Base-by-base conservation (phyloP, 2,329 filamentous ascomycete species). In the Fusarium dlaminii region DNA sequence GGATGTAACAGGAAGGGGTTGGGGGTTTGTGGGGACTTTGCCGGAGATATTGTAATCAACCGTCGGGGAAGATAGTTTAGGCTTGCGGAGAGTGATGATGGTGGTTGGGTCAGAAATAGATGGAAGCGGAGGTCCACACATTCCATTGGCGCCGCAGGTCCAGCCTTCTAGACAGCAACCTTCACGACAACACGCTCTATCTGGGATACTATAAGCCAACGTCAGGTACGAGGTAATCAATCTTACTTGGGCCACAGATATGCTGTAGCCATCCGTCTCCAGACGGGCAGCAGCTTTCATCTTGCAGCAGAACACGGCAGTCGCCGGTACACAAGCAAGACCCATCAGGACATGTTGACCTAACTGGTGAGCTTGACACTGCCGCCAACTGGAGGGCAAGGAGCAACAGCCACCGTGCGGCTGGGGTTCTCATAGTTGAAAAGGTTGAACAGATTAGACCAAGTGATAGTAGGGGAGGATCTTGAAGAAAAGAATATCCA, bases 1-100 rank as follows among this genome's bases (percentile, higher is more conserved):
- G 4, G 10, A 7, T 34, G 46, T 51, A 6, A 18, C 10, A 2
- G 46, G 12, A 17, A 18, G 22, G 8, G 29, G 4, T n/a, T 2
- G 6, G 3, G 2, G 15, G 46, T 1, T n/a, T 9, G 22, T 32
- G 15, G 46, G 0, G 15, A 9, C 0, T 13, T 34, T 17, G 30
- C 22, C 22, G 0, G 29, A 51, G 22, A 51, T 51, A 18, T 34
- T 13, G 1, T 24, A 0, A n/a, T 51, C 46, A 17, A 1, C 30
- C 0, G 30, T 34, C 11, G 46, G 46, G 3, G 46, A 51, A 6
- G 46, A 51, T 3, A 34, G 3, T 32, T 3, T 5, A 32, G 46
- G 46, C 5, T 24, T 51, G 5, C 10, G 22, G 15, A 51, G 46
- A 51, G 46, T 51, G 4, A 51, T 51, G 22, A 51, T 24, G 22